phyloP scores from a whole-genome alignment of 768 basidiomycete species.

The Russula lepida region DNA sequence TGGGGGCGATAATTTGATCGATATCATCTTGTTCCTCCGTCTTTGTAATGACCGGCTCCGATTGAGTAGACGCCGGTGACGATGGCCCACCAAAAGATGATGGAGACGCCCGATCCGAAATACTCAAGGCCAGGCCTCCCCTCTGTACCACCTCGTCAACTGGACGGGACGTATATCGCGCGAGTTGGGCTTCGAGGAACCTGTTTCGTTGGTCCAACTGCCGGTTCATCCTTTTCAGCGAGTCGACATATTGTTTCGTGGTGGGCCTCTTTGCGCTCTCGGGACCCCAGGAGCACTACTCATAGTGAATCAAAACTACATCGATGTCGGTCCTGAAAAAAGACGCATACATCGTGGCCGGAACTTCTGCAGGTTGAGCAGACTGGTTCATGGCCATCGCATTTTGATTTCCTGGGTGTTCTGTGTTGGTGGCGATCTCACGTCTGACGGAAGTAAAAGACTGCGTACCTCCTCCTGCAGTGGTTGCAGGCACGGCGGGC shows the following conservation, averaged over 20 bases:
- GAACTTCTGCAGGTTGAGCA: conserved; percentile 27
- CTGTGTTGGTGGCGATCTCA: background rate
- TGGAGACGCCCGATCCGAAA: conserved; percentile 10
- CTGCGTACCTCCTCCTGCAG: conserved; percentile 25
- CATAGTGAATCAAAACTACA: background rate
- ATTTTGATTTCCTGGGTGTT: conserved; percentile 28
- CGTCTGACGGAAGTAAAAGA: background rate
- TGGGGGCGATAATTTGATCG: conserved; percentile 12
- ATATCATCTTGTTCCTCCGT: conserved; percentile 17
- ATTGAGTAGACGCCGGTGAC: conserved; percentile 7
- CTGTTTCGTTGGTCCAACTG: conserved; percentile 24
- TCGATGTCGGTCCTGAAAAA: background rate
- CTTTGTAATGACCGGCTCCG: conserved; percentile 9
- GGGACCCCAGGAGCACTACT: conserved; percentile 29
- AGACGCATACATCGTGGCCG: conserved; percentile 21
- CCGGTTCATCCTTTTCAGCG: conserved; percentile 25
- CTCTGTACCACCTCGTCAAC: conserved; percentile 10
- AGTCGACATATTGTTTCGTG: conserved; percentile 30
- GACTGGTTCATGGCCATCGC: conserved; percentile 28
- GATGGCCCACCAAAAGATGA: conserved; percentile 13
- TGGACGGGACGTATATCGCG: conserved; percentile 9
- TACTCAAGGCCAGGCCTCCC: conserved; percentile 6
- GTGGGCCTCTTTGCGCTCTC: conserved; percentile 29
- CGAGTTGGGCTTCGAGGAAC: conserved; percentile 24
- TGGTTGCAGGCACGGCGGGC: conserved; percentile 30